Evolutionary conservation across 1,284 basidiomycete genomes (phyloP).

Genomic region (Ustilago lituana): DNA sequence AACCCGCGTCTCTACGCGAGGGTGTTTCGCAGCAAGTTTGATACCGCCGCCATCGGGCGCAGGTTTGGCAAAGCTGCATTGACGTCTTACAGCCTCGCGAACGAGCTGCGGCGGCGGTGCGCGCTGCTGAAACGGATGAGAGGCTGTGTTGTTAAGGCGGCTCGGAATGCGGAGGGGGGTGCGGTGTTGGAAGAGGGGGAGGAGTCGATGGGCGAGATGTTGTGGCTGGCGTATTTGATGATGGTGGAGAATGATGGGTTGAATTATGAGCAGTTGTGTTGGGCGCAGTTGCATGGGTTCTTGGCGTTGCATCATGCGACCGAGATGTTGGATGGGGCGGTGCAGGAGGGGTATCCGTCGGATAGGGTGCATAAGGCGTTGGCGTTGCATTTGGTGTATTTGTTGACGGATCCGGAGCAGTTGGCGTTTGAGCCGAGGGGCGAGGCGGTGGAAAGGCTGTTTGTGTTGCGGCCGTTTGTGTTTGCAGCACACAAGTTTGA

Average conservation of each 20-base stretch:
- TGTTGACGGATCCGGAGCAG: slow-evolving; percentile 66
- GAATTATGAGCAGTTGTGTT: slow-evolving; percentile 51
- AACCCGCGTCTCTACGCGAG: slow-evolving; percentile 60
- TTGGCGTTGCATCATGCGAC: slow-evolving; percentile 60
- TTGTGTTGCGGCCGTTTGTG: slow-evolving; percentile 71
- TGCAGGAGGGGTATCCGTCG: slow-evolving; percentile 68
- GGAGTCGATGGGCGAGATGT: slow-evolving; percentile 46
- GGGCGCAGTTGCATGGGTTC: slow-evolving; percentile 52
- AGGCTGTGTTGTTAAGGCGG: slow-evolving; percentile 14
- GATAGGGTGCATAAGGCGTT: slow-evolving; percentile 68
- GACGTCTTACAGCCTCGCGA: slow-evolving; percentile 36
- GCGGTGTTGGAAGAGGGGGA: slow-evolving; percentile 13
- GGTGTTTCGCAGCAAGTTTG: slow-evolving; percentile 60
- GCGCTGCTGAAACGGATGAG: slow-evolving; percentile 55
- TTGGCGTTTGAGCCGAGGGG: slow-evolving; percentile 64
- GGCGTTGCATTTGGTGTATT: slow-evolving; percentile 70
- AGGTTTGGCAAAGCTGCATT: slow-evolving; percentile 50
- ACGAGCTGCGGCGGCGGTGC: slow-evolving; percentile 53
- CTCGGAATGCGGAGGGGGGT: background rate
- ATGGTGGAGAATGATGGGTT: slow-evolving; percentile 59
- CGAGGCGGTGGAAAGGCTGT: slow-evolving; percentile 71
- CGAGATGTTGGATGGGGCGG: slow-evolving; percentile 66
- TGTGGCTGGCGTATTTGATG: slow-evolving; percentile 62
- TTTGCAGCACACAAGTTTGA: slow-evolving; percentile 72
- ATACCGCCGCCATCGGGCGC: slow-evolving; percentile 53